A percentile compares a stretch with the other conserved stretches of the same genome.
phyloP scores from a whole-genome alignment of 805 yeast genomes.

The Spathaspora gorwiae region DNA sequence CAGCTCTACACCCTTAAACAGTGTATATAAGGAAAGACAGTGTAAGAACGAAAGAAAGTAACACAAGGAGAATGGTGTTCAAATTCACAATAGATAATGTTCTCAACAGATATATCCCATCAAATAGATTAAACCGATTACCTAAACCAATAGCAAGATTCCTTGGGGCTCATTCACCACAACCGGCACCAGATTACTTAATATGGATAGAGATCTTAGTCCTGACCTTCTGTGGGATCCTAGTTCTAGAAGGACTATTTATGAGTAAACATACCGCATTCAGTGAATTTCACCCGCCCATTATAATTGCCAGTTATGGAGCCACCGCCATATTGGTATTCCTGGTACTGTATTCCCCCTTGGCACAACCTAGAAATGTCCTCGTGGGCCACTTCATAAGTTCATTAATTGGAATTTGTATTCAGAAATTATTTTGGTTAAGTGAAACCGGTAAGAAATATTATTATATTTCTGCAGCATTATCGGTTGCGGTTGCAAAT shows the following conservation, averaged over 20 bases:
- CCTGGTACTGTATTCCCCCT: constrained; percentile 51
- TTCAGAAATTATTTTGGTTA: constrained; percentile 51
- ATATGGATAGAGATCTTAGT: constrained; percentile 46
- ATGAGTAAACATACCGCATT: constrained; percentile 32
- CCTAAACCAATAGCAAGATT: constrained; percentile 34
- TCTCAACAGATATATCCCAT: constrained; percentile 24
- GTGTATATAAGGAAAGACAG: too few species aligned
- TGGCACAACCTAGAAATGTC: constrained; percentile 63
- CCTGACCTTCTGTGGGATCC: constrained; percentile 44
- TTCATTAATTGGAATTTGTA: constrained; percentile 49
- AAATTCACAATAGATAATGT: constrained; percentile 34
- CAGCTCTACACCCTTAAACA: too few species aligned
- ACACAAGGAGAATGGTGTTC: constrained; percentile 31
- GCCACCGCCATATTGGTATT: constrained; percentile 60
- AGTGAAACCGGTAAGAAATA: constrained; percentile 39
- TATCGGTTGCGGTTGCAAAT: constrained; percentile 52
- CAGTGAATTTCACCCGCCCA: constrained; percentile 39
- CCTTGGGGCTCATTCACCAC: constrained; percentile 34
- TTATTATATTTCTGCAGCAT: constrained; percentile 55
- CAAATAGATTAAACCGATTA: constrained; percentile 20
- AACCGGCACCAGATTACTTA: constrained; percentile 31
- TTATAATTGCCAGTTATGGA: constrained; percentile 53
- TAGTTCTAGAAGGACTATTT: constrained; percentile 45
- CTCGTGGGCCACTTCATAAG: constrained; percentile 53
- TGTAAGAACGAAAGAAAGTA: too few species aligned